Conservation (phyloP, 768 basidiomycete species). For the Mycena floridula region DNA sequence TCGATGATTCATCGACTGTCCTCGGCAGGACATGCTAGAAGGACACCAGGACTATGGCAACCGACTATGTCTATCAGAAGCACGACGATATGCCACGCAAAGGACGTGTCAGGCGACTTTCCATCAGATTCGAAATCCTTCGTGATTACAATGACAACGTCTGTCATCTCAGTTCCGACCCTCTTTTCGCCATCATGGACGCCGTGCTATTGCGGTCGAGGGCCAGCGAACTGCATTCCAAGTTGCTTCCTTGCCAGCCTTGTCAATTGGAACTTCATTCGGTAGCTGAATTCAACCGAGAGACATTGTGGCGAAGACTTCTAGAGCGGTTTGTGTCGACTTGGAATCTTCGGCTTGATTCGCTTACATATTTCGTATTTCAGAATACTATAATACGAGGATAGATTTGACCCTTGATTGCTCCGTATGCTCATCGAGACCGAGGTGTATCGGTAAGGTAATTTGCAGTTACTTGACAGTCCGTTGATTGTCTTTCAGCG, state of each 20-base stretch:
- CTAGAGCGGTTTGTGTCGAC: constrained; percentile 61
- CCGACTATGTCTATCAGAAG: constrained; percentile 41
- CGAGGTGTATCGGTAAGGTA: too few species aligned
- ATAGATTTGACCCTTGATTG: too few species aligned
- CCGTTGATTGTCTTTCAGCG: too few species aligned
- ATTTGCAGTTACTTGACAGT: too few species aligned
- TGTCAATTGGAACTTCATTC: constrained; percentile 58
- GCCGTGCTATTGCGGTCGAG: constrained; percentile 61
- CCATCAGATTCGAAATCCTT: constrained; percentile 68
- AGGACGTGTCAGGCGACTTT: constrained; percentile 64
- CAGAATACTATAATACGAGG: too few species aligned
- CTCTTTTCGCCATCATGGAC: constrained; percentile 64
- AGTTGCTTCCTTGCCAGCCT: constrained; percentile 50
- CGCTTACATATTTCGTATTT: too few species aligned
- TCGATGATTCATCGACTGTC: constrained; percentile 34
- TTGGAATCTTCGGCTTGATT: constrained; percentile 2
- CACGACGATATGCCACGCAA: constrained; percentile 37
- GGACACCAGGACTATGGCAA: constrained; percentile 53
- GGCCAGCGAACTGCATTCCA: constrained; percentile 38
- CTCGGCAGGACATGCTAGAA: constrained; percentile 56
- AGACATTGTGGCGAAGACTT: constrained; percentile 59
- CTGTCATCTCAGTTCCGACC: constrained; percentile 60
- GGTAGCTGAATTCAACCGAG: constrained; percentile 52
- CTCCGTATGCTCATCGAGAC: too few species aligned
- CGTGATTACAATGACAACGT: constrained; percentile 67